These are phyloP conservation scores for Fraxinus baroniana DNA, from an alignment of 305 asterid genomes.

Conservation along the genomic window DNA sequence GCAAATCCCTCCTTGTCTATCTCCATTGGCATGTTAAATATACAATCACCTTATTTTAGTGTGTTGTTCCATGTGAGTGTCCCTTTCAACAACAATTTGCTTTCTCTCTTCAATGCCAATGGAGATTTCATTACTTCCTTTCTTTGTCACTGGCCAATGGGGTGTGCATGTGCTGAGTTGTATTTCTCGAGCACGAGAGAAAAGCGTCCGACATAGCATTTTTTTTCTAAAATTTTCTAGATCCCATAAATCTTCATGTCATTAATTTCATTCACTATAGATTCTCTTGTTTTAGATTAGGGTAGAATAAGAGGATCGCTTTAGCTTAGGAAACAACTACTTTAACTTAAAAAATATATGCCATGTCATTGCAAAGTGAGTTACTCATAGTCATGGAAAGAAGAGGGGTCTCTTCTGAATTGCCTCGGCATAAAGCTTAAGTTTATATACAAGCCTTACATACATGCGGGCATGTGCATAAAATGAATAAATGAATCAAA, in stretches of 20 bases:
- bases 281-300: neutral
- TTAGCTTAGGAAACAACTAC: neutral
- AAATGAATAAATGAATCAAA: neutral
- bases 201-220: neutral
- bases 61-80: slow-evolving; percentile 16
- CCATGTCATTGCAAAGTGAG: neutral
- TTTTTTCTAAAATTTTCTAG: neutral
- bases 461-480: neutral
- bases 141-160: neutral
- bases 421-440: neutral
- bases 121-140: neutral
- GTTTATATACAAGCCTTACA: neutral
- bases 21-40: neutral
- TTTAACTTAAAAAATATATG: neutral
- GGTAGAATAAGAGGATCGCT: neutral
- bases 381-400: neutral
- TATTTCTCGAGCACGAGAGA: neutral
- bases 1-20: slow-evolving; percentile 3
- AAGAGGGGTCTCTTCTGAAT: neutral
- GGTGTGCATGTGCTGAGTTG: neutral
- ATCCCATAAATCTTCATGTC: neutral
- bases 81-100: slow-evolving; percentile 11
- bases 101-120: neutral
- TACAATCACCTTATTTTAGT: neutral
- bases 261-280: neutral